phyloP scores from a whole-genome alignment of 139 green algal species.

The Mychonastes homosphaera region DNA sequence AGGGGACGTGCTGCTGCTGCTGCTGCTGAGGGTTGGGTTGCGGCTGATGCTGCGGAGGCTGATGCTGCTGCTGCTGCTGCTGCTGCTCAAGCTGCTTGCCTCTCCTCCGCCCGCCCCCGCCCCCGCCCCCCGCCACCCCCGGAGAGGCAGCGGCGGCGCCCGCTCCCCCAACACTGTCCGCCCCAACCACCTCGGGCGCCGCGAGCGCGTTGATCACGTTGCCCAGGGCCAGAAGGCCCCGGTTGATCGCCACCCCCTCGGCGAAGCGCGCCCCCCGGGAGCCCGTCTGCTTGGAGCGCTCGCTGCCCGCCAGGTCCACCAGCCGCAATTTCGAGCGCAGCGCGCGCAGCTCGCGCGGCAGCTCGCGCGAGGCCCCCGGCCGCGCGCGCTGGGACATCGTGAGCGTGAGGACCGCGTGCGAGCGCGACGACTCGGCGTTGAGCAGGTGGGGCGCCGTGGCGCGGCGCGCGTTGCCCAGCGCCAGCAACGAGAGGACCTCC shows the following conservation, averaged over 20 bases:
- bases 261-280: conserved; percentile 22
- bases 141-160: no score
- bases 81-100: no score
- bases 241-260: conserved; percentile 43
- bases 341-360: conserved; percentile 23
- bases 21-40: neutral
- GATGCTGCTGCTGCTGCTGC: no score
- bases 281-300: conserved; percentile 44
- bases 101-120: no score
- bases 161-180: no score
- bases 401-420: conserved; percentile 36
- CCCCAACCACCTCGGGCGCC: conserved; percentile 22
- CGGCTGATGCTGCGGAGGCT: neutral
- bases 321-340: conserved; percentile 53
- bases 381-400: conserved; percentile 31
- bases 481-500: conserved; percentile 16
- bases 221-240: conserved; percentile 52
- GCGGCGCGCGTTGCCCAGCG: conserved; percentile 17
- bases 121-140: no score
- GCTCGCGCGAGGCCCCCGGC: conserved; percentile 8
- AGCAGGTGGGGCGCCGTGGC: conserved; percentile 24
- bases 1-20: conserved; percentile 74
- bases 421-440: conserved; percentile 28
- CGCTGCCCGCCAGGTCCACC: conserved; percentile 61
- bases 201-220: conserved; percentile 69